These are phyloP conservation scores for Nakaseomyces delphensis DNA, from an alignment of 1,139 yeast species.

Conservation along the genomic window DNA sequence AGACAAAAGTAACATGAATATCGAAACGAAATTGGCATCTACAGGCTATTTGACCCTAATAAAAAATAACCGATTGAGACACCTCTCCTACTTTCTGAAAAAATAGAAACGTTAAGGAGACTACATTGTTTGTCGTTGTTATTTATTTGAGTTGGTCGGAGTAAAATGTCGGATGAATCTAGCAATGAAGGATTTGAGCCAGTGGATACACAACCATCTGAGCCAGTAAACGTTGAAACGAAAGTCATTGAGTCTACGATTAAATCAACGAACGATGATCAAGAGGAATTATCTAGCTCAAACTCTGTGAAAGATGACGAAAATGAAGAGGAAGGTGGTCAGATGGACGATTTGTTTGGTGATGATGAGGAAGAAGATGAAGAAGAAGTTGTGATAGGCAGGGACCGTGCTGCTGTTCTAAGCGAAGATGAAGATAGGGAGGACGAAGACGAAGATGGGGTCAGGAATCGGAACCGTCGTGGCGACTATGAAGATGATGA, in stretches of 20 bases:
- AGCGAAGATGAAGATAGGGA: conserved; percentile 14
- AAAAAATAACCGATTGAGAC: too few relatives aligned
- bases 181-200: not conserved
- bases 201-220: conserved; percentile 5
- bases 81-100: too few relatives aligned
- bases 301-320: too few relatives aligned
- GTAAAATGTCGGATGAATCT: not conserved
- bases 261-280: too few relatives aligned
- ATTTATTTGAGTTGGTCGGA: too few relatives aligned
- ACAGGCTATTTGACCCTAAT: too few relatives aligned
- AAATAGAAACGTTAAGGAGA: too few relatives aligned
- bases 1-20: too few relatives aligned
- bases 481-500: conserved; percentile 15
- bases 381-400: conserved; percentile 13
- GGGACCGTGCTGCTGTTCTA: not conserved
- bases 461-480: conserved; percentile 12
- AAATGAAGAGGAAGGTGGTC: conserved; percentile 15
- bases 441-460: conserved; percentile 20
- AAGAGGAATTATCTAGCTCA: conserved; percentile 1
- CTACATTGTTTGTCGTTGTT: too few relatives aligned
- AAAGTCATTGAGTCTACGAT: not conserved
- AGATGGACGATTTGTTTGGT: conserved; percentile 40
- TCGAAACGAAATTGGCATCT: too few relatives aligned
- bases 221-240: not conserved
- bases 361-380: conserved; percentile 40